These are phyloP conservation scores for Bipolaris sorokiniana DNA, from an alignment of 2,329 filamentous ascomycete species.

Conservation along the genomic window DNA sequence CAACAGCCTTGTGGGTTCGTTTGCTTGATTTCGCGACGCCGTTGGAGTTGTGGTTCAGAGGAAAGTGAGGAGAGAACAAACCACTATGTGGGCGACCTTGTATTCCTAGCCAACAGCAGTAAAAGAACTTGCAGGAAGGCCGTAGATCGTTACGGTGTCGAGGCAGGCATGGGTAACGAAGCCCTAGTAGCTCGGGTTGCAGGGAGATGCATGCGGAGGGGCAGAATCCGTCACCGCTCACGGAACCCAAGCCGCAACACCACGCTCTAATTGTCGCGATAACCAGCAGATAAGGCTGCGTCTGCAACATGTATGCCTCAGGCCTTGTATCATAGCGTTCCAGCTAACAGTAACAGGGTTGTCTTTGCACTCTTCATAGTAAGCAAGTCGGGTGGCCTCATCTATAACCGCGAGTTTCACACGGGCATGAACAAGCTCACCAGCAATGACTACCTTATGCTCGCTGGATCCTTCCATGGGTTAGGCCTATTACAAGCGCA, in stretches of 20 bases:
- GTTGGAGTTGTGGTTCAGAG: neutral
- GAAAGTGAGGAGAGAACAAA: neutral
- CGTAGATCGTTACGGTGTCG: conserved; percentile 9
- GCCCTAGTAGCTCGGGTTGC: conserved; percentile 12
- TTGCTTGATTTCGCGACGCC: neutral
- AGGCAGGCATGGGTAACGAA: conserved; percentile 15
- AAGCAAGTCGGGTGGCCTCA: conserved; percentile 95
- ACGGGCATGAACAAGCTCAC: conserved; percentile 85
- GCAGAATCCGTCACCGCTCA: conserved; percentile 21
- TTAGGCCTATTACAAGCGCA: conserved; percentile 48
- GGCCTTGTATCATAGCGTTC: neutral
- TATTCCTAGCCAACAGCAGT: neutral
- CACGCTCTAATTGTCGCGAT: conserved; percentile 8
- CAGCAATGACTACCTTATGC: conserved; percentile 95
- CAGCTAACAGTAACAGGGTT: conserved; percentile 66
- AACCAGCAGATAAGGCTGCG: neutral
- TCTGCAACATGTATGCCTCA: conserved; percentile 23
- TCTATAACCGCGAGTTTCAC: conserved; percentile 95
- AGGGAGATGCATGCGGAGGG: conserved; percentile 19
- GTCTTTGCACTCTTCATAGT: conserved; percentile 96
- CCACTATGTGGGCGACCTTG: neutral
- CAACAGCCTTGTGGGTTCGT: neutral
- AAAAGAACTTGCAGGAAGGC: conserved; percentile 7
- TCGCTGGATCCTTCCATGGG: conserved; percentile 97
- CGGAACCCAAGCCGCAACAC: conserved; percentile 16